These are phyloP conservation scores for Dentipellis fragilis DNA, from an alignment of 768 basidiomycete genomes.

Conservation along the genomic window DNA sequence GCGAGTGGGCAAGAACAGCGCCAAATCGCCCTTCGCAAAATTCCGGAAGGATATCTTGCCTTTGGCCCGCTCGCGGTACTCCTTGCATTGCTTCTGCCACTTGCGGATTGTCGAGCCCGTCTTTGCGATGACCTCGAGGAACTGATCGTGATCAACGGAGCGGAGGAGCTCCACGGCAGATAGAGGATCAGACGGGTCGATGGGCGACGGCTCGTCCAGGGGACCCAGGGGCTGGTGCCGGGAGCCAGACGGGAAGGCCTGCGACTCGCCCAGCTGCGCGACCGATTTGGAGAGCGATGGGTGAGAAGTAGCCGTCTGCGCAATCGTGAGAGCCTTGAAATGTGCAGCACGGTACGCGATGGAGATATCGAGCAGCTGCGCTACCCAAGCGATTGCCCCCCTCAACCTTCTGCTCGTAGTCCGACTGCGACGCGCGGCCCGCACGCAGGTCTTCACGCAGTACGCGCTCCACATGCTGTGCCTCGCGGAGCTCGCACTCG, in stretches of 20 bases:
- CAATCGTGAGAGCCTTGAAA: constrained; percentile 56
- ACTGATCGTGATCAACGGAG: constrained; percentile 75
- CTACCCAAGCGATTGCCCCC: constrained; percentile 57
- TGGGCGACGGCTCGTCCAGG: constrained; percentile 55
- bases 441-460: constrained; percentile 66
- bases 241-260: constrained; percentile 21
- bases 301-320: constrained; percentile 43
- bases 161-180: constrained; percentile 60
- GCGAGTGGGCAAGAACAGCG: constrained; percentile 89
- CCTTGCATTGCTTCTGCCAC: constrained; percentile 96
- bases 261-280: constrained; percentile 28
- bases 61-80: constrained; percentile 90
- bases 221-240: constrained; percentile 46
- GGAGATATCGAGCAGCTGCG: constrained; percentile 75
- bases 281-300: constrained; percentile 38
- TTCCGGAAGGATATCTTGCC: constrained; percentile 96
- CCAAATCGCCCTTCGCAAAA: constrained; percentile 91
- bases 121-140: constrained; percentile 74
- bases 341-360: constrained; percentile 71
- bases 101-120: constrained; percentile 83
- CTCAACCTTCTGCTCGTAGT: constrained; percentile 59
- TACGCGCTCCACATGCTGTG: constrained; percentile 53
- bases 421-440: constrained; percentile 58
- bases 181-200: constrained; percentile 69
- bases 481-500: constrained; percentile 61